Evolutionary conservation across 1,139 yeast species (phyloP), one percentile per base, ranked within the genome.

Genomic region (Schwanniomyces etchellsii): DNA sequence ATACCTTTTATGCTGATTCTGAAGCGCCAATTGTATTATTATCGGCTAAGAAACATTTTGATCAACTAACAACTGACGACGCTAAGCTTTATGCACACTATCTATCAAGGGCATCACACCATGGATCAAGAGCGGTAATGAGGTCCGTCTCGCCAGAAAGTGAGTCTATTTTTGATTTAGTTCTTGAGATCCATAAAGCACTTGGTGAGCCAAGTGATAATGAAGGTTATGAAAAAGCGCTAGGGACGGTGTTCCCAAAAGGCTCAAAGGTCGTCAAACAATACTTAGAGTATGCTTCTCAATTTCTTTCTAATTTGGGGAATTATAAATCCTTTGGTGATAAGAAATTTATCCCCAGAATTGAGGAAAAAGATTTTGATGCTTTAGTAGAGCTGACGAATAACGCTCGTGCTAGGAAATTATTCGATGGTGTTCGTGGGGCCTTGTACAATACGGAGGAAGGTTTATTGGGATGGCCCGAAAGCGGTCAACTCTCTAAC

Each of bases 321-420:
- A 86, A 86, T 54, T 86, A 76, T 66, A 85, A 84, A 59, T 81
- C 93, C 1, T 86, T 86, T 57, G 96, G 96, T 39, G 95, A 86
- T 57, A 75, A 74, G 42, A 86, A 86, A 57, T 85, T 85, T 50
- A 67, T 86, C 41, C 96, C 96, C 23, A 61, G 74, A 28, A 47
- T 84, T 25, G 31, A 65, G 1, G 47, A 43, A 24, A 70, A 57
- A 1, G 65, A 67, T 3, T 79, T 85, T 43, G 70, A 61, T 35
- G 43, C 58, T 14, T 53, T 78, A 29, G 60, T 77, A 20, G 24
- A 18, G n/a, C 53, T 55, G 16, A 60, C 66, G 35, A 47, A 57
- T 2, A 46, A 56, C 3, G 52, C 67, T 14, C 37, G 58, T 4
- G 50, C 52, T 2, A 49, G 64, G 30, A 7, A 18, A n/a, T n/a